Evolutionary conservation across 225 moss, liverwort and hornwort species (phyloP).

Genomic region (Polytrichum formosum): DNA sequence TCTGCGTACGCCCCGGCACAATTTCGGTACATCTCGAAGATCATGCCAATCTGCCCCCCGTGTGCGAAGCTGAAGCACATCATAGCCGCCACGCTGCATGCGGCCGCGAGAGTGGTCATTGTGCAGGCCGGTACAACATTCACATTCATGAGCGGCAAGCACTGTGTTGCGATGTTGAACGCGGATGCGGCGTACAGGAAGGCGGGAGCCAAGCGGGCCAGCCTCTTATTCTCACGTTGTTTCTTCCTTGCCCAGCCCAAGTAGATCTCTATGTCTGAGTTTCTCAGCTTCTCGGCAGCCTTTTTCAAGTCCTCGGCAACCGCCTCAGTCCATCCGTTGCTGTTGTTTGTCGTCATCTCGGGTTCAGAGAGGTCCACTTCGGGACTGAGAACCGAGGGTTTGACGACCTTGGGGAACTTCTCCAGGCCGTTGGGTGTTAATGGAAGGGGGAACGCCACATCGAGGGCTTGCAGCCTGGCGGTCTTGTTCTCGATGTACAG

Average conservation of each 20-base stretch:
- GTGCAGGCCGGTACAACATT: slow-evolving; percentile 25
- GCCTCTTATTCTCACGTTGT: slow-evolving; percentile 24
- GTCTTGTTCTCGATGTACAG: slow-evolving; percentile 37
- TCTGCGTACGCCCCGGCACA: slow-evolving; percentile 47
- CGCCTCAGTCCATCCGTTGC: slow-evolving; percentile 43
- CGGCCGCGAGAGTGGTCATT: slow-evolving; percentile 34
- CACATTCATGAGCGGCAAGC: slow-evolving; percentile 10
- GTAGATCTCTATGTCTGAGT: slow-evolving; percentile 26
- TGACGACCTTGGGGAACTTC: slow-evolving; percentile 48
- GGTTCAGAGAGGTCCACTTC: slow-evolving; percentile 19
- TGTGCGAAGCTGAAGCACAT: slow-evolving; percentile 49
- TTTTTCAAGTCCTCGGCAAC: slow-evolving; percentile 34
- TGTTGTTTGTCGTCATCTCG: slow-evolving; percentile 7
- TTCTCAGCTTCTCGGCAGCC: slow-evolving; percentile 19
- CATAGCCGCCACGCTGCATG: slow-evolving; percentile 44
- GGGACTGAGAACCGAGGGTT: slow-evolving; percentile 2
- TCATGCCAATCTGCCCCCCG: slow-evolving; percentile 57
- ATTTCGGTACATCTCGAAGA: slow-evolving; percentile 56
- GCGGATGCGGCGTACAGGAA: slow-evolving; percentile 25
- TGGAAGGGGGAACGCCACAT: slow-evolving; percentile 55
- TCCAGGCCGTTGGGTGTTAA: slow-evolving; percentile 39
- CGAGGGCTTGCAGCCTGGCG: slow-evolving; percentile 33
- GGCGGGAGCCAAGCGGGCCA: slow-evolving; percentile 30
- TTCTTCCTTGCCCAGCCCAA: slow-evolving; percentile 26
- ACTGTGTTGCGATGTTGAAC: slow-evolving; percentile 11